phyloP scores from a whole-genome alignment of 179 eudicot genomes.

The Vitellaria paradoxa region DNA sequence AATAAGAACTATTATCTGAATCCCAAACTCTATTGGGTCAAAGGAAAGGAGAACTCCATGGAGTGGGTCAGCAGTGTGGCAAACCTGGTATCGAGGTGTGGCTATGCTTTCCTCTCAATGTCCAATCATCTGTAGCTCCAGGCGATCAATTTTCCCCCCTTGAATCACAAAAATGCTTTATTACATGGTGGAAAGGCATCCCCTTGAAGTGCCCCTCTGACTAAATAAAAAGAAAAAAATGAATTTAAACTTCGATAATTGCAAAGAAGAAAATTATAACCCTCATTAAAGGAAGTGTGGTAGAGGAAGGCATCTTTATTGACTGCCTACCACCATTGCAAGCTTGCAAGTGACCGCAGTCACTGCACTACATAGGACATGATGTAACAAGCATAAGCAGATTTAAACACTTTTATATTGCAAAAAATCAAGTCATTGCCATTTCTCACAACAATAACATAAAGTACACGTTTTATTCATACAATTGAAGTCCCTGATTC shows the following conservation, averaged over 20 bases:
- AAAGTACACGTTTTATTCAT: too few relatives aligned
- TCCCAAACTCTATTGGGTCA: not conserved
- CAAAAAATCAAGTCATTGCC: too few relatives aligned
- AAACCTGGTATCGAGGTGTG: conserved; percentile 68
- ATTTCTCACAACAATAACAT: too few relatives aligned
- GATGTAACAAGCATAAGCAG: too few relatives aligned
- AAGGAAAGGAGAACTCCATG: not conserved
- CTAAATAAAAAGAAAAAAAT: conserved; percentile 36
- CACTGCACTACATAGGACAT: too few relatives aligned
- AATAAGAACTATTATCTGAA: not conserved
- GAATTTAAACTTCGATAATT: not conserved
- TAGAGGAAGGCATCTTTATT: too few relatives aligned
- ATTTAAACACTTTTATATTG: too few relatives aligned
- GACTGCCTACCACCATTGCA: too few relatives aligned
- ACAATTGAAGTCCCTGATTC: too few relatives aligned
- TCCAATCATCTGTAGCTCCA: conserved; percentile 77
- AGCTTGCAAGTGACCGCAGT: too few relatives aligned
- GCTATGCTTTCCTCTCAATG: conserved; percentile 60
- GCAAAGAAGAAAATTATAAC: not conserved
- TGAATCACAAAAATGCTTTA: conserved; percentile 81
- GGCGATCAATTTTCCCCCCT: conserved; percentile 61
- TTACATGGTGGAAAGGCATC: conserved; percentile 81
- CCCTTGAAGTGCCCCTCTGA: conserved; percentile 79
- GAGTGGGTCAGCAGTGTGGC: not conserved
- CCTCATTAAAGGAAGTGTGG: too few relatives aligned